phyloP scores from a whole-genome alignment of 2,329 filamentous ascomycete species.

The Colletotrichum echinochloae region DNA sequence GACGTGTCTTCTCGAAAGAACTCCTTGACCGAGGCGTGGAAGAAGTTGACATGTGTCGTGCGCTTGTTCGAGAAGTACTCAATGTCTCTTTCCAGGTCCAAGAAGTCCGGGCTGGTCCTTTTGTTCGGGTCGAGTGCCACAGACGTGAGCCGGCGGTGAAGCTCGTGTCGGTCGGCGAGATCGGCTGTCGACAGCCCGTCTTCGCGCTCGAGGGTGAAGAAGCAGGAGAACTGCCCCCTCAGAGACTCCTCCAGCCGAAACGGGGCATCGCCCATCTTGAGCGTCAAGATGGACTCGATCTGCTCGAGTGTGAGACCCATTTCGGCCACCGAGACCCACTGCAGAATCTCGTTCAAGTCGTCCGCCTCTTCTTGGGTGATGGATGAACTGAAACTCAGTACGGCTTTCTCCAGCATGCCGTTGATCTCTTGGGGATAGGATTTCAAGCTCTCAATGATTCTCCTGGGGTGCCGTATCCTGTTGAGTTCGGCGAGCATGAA shows the following conservation, averaged over 20 bases:
- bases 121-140: constrained; percentile 17
- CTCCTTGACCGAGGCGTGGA: constrained; percentile 54
- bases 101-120: constrained; percentile 46
- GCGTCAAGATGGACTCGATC: constrained; percentile 57
- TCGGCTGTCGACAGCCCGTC: constrained; percentile 58
- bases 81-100: constrained; percentile 50
- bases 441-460: constrained; percentile 58
- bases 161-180: constrained; percentile 53
- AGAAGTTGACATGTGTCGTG: constrained; percentile 55
- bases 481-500: constrained; percentile 63
- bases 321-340: constrained; percentile 60
- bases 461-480: constrained; percentile 57
- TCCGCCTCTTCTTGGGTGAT: constrained; percentile 54
- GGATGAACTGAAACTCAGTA: constrained; percentile 55
- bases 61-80: constrained; percentile 58
- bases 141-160: constrained; percentile 41
- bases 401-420: constrained; percentile 56
- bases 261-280: constrained; percentile 56
- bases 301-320: constrained; percentile 57
- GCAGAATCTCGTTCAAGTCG: constrained; percentile 60
- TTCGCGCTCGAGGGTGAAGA: constrained; percentile 59
- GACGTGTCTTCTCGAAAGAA: constrained; percentile 53
- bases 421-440: constrained; percentile 59
- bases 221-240: constrained; percentile 58
- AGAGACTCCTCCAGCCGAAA: constrained; percentile 57